Evolutionary conservation across 2,329 filamentous ascomycete genomes (phyloP).

Genomic region (Tolypocladium guangdongense): DNA sequence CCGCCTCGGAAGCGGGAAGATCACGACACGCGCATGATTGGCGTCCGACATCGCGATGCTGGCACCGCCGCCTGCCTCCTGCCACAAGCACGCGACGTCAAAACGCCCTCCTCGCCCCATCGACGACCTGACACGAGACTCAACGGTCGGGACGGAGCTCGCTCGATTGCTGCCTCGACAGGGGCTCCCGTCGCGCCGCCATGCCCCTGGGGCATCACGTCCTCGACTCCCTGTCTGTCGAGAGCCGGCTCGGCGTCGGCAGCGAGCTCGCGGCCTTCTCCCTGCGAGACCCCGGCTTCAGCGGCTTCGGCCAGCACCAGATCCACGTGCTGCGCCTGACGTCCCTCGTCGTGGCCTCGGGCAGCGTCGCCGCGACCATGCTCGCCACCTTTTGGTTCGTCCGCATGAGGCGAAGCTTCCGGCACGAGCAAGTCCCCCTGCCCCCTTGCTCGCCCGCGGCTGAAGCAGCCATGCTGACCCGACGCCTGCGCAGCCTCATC

Average conservation of each 20-base stretch:
- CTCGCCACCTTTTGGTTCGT: conserved; percentile 61
- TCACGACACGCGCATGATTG: background rate
- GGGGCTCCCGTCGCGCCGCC: background rate
- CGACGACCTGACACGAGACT: background rate
- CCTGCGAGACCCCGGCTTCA: background rate
- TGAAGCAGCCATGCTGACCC: background rate
- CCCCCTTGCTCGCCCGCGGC: background rate
- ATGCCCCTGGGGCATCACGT: background rate
- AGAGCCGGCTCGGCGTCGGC: background rate
- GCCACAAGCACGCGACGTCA: background rate
- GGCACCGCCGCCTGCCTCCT: background rate
- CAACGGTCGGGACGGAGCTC: too few relatives aligned
- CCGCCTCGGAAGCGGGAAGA: background rate
- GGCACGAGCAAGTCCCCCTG: conserved; percentile 37
- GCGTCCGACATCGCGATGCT: background rate
- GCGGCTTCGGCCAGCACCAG: conserved; percentile 2
- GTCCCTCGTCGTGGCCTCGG: conserved; percentile 29
- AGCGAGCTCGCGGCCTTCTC: background rate
- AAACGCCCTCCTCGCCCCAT: background rate
- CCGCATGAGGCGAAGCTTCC: conserved; percentile 62
- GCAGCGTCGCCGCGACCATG: conserved; percentile 46
- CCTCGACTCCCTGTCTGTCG: background rate
- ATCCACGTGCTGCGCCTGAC: conserved; percentile 12
- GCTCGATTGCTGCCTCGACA: background rate
- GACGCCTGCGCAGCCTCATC: conserved; percentile 43